phyloP scores from a whole-genome alignment of 352 stramenopile species.

The Phytophthora lateralis region DNA sequence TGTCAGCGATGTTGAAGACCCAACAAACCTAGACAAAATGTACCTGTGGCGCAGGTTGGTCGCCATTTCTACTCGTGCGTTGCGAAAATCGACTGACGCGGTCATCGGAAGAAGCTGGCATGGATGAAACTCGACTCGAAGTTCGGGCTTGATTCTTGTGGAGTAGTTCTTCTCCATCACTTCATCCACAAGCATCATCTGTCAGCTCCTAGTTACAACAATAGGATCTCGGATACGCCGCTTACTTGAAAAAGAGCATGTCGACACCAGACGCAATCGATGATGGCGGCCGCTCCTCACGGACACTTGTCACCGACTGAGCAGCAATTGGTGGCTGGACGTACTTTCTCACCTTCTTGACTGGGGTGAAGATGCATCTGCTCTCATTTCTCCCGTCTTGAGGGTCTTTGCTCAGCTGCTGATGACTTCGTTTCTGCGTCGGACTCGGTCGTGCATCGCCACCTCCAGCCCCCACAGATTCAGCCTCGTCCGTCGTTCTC shows the following conservation, averaged over 20 bases:
- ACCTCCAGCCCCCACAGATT: background rate
- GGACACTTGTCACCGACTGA: background rate
- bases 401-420: slow-evolving; percentile 4
- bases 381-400: slow-evolving; percentile 11
- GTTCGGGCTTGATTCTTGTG: slow-evolving; percentile 19
- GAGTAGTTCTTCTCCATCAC: slow-evolving; percentile 40
- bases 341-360: slow-evolving; percentile 50
- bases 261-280: slow-evolving; percentile 36
- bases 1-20: background rate
- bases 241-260: slow-evolving; percentile 53
- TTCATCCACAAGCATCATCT: slow-evolving; percentile 7
- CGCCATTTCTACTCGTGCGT: background rate
- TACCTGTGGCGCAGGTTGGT: slow-evolving; percentile 18
- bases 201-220: background rate
- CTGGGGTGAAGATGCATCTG: slow-evolving; percentile 62
- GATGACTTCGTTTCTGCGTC: slow-evolving; percentile 7
- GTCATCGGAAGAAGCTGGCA: slow-evolving; percentile 1
- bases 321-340: slow-evolving; percentile 4
- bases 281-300: slow-evolving; percentile 18
- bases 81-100: background rate
- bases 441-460: slow-evolving; percentile 3
- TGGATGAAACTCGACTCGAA: background rate
- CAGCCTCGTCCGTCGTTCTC: background rate
- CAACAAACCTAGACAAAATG: background rate
- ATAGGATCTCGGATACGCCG: background rate